Evolutionary conservation across 2,329 filamentous ascomycete genomes (phyloP), one percentile per base, ranked within the genome.

Genomic region (Fusarium concolor): DNA sequence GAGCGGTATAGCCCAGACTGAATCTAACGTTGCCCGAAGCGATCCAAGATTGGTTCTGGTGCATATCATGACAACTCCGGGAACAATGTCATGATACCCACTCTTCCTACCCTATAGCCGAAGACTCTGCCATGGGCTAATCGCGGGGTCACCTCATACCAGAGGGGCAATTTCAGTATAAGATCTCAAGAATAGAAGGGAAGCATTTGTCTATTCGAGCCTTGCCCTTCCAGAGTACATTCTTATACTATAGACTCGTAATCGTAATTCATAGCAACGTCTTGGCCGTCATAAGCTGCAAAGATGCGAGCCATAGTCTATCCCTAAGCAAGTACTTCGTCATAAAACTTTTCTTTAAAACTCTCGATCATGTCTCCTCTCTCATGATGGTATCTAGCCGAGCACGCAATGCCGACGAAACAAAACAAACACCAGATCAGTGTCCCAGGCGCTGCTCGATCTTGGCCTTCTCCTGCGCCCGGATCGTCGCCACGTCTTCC

Each of bases 401-500:
- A 35, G 28, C 41, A 33, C 50, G 50, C 43, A 45, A 46, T 33
- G 22, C 10, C 31, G 24, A 33, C 46, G 20, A 46, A 46, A 20
- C 17, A 10, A 31, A 31, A 45, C 7, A 18, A 35, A 26, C 18
- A 22, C 18, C 10, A 24, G 24, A 35, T 70, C 67, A 78, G 55
- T 75, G 67, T 15, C 80, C 85, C 68, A 96, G 81, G 59, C 92
- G 86, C 73, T 82, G 80, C 85, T 97, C 94, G 67, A 92, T 89
- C 85, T 91, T 94, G 71, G 79, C 76, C 81, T 85, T 90, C 82
- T 97, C 92, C 56, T 85, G 79, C 41, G 88, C 82, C 76, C 84
- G 87, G 60, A 94, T 81, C 47, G 87, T 84, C 47, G 84, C 84
- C 43, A 97, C 74, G 74, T 99, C 95, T 6, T 93, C 92, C 79